Evolutionary conservation across 345 rosid genomes (phyloP).

Genomic region (Kandelia obovata): DNA sequence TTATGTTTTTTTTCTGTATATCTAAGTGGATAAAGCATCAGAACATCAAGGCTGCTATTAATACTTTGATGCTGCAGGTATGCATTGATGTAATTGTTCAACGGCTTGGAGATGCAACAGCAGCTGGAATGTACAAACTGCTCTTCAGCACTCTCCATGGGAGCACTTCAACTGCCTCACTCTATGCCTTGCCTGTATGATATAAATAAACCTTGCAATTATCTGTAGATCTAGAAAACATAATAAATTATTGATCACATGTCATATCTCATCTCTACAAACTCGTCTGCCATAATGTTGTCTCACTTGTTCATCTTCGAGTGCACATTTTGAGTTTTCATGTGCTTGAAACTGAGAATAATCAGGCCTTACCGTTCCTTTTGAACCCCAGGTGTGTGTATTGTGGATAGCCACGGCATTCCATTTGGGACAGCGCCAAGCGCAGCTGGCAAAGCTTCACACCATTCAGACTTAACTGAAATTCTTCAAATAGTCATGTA

Average conservation of each 20-base stretch:
- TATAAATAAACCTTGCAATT: too few relatives aligned
- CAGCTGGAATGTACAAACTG: constrained; percentile 81
- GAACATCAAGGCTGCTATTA: constrained; percentile 3
- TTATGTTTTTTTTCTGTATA: background rate
- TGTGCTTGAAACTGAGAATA: background rate
- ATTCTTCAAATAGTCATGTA: background rate
- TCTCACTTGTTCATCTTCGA: too few relatives aligned
- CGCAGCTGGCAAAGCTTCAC: constrained; percentile 58
- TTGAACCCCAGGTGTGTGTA: constrained; percentile 50
- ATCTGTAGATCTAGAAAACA: background rate
- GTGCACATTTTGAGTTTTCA: background rate
- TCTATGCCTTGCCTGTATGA: constrained; percentile 73
- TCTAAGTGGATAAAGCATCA: constrained; percentile 8
- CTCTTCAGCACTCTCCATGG: constrained; percentile 64
- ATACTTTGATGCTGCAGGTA: constrained; percentile 39
- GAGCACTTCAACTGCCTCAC: constrained; percentile 58
- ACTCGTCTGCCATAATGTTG: background rate
- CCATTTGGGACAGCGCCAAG: constrained; percentile 69
- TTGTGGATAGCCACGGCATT: constrained; percentile 72
- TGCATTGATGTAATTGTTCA: constrained; percentile 90
- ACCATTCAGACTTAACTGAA: constrained; percentile 30
- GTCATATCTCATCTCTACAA: background rate
- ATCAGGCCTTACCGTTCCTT: constrained; percentile 1
- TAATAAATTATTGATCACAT: background rate
- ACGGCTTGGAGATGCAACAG: constrained; percentile 93